Conservation (phyloP, 106 monocot species). For the Ottelia alismoides region DNA sequence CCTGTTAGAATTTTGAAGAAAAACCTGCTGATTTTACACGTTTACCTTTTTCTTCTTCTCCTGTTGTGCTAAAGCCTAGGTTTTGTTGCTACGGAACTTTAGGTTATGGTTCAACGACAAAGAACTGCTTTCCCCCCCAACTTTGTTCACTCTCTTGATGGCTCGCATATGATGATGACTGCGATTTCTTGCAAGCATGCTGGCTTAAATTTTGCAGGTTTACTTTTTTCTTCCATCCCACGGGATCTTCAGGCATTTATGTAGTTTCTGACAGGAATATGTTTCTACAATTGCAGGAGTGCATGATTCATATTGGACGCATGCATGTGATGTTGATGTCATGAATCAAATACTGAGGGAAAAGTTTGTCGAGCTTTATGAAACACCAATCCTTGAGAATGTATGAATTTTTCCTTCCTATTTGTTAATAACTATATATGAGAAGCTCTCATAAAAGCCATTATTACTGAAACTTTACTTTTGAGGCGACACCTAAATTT, state of each 20-base stretch:
- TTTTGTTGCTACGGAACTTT: too few relatives aligned
- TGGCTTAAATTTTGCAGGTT: slow-evolving; percentile 98
- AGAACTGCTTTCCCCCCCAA: slow-evolving; percentile 97
- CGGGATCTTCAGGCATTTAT: background rate
- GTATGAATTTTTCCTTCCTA: too few relatives aligned
- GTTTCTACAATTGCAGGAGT: slow-evolving; percentile 55
- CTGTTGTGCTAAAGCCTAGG: too few relatives aligned
- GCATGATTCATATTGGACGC: slow-evolving; percentile 99
- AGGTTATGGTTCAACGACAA: slow-evolving; percentile 92
- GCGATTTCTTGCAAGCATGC: slow-evolving; percentile 73
- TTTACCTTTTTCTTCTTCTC: too few relatives aligned
- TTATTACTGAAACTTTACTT: too few relatives aligned
- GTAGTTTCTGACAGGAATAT: background rate
- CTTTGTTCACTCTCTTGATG: slow-evolving; percentile 98
- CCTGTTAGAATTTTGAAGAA: too few relatives aligned
- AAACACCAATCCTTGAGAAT: slow-evolving; percentile 83
- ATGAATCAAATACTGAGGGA: slow-evolving; percentile 92
- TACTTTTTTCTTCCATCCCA: background rate
- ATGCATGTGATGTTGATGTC: slow-evolving; percentile 91
- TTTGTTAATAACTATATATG: too few relatives aligned
- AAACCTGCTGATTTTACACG: background rate
- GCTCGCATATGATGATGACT: slow-evolving; percentile 99
- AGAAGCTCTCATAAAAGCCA: too few relatives aligned
- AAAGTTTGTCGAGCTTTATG: slow-evolving; percentile 98
- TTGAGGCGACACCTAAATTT: too few relatives aligned